Base-by-base conservation (phyloP, 129 eudicot species). In the Lonicera japonica region DNA sequence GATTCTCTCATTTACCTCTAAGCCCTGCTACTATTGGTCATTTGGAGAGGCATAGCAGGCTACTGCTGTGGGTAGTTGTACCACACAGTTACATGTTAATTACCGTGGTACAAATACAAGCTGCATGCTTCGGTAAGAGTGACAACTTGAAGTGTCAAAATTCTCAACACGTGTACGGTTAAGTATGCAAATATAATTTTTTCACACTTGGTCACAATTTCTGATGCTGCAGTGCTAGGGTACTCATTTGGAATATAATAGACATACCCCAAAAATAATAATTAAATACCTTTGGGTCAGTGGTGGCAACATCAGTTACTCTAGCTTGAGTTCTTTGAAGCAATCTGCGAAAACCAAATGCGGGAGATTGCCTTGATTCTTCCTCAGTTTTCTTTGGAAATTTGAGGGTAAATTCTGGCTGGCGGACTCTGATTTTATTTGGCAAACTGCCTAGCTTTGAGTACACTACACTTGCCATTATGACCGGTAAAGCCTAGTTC, bases 381-480 rank as follows among this genome's bases (percentile, higher is more conserved):
- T 51, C 45, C 45, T 40, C 52, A 21, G 55, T 24, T 29, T 63
- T 63, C 65, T 55, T 75, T 11, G 24, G 52, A 23, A 54, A 38
- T 21, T 52, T 64, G 8, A 5, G 24, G 23, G 52, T 62, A 16
- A 70, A 20, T 59, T 54, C 65, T 14, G 71, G 40, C 56, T 62
- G 53, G 65, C 58, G 58, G 70, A 56, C 4, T n/a, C 59, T 36
- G 20, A 18, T 34, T 15, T 39, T 64, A 5, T 29, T 53, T 21
- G 65, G 70, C 23, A 64, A 61, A 24, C 63, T 59, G 8, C 63
- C 78, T 24, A 78, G 63, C 16, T 67, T 70, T 40, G 67, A 58
- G 53, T 66, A 36, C 4, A 67, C 45, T 29, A 77, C 25, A 58
- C 68, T 68, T 56, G 76, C 72, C 88, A 82, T 82, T 38, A 64